Conservation (phyloP, 495 filamentous ascomycete species). For the Clohesyomyces aquaticus region DNA sequence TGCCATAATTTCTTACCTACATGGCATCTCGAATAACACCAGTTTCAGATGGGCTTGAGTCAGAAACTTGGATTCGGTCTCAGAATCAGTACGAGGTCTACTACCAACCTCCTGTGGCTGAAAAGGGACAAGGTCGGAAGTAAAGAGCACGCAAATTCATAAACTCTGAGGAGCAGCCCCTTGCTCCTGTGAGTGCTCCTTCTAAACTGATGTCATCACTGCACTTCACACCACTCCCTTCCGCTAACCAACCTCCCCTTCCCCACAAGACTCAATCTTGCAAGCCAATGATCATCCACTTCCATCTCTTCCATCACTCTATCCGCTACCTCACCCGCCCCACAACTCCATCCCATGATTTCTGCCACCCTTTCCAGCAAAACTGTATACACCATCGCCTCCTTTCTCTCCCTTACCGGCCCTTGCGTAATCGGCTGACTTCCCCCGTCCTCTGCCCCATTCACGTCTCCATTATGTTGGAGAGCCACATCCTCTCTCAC, state of each 20-base stretch:
- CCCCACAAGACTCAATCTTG: background rate
- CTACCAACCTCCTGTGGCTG: no score
- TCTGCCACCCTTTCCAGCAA: constrained; percentile 22
- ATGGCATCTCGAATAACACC: background rate
- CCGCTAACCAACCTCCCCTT: no score
- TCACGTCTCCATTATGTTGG: background rate
- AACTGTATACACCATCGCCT: constrained; percentile 3
- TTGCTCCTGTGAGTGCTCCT: no score
- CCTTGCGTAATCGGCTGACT: constrained; percentile 25
- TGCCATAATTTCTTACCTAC: no score
- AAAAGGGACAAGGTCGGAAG: no score
- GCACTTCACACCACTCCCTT: background rate
- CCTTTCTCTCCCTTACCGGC: constrained; percentile 1
- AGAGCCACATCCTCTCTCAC: constrained; percentile 9
- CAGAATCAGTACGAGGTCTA: no score
- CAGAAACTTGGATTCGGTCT: background rate
- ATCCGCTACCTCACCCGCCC: background rate
- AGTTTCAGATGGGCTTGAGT: background rate
- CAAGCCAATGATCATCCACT: background rate
- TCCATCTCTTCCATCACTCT: background rate
- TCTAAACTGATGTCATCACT: no score
- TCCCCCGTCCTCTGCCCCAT: no score
- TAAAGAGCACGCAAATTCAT: no score
- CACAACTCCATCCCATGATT: background rate
- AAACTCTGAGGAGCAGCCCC: no score